These are phyloP conservation scores for Lactarius hatsudake DNA, from an alignment of 768 basidiomycete genomes.

Conservation along the genomic window DNA sequence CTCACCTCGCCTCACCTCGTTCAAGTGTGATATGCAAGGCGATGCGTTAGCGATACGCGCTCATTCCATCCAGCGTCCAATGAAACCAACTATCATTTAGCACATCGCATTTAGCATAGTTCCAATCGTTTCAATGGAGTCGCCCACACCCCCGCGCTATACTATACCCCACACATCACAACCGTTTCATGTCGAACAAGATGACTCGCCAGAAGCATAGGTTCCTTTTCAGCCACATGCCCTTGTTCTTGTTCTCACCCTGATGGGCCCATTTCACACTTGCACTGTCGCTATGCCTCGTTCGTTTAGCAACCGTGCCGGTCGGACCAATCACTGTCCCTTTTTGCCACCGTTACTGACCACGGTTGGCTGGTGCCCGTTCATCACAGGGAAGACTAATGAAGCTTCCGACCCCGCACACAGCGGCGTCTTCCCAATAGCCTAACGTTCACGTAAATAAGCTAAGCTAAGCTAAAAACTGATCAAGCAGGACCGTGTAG, in stretches of 20 bases:
- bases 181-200: slow-evolving; percentile 16
- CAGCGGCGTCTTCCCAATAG: slow-evolving; percentile 15
- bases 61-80: background rate
- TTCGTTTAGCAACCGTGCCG: background rate
- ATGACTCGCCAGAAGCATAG: slow-evolving; percentile 6
- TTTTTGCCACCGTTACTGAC: background rate
- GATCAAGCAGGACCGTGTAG: slow-evolving; percentile 11
- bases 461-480: slow-evolving; percentile 19
- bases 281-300: background rate
- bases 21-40: background rate
- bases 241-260: slow-evolving; percentile 20
- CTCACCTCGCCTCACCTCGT: slow-evolving; percentile 12
- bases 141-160: slow-evolving; percentile 19
- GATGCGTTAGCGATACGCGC: background rate
- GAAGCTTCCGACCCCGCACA: slow-evolving; percentile 9
- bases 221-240: slow-evolving; percentile 19
- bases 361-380: slow-evolving; percentile 1
- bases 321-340: slow-evolving; percentile 7
- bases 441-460: slow-evolving; percentile 1
- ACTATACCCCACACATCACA: slow-evolving; percentile 20
- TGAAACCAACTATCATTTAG: background rate
- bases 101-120: background rate
- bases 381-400: background rate
- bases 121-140: slow-evolving; percentile 4
- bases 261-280: slow-evolving; percentile 1